Base-by-base conservation (phyloP, 805 yeast species). In the Hanseniaspora singularis region DNA sequence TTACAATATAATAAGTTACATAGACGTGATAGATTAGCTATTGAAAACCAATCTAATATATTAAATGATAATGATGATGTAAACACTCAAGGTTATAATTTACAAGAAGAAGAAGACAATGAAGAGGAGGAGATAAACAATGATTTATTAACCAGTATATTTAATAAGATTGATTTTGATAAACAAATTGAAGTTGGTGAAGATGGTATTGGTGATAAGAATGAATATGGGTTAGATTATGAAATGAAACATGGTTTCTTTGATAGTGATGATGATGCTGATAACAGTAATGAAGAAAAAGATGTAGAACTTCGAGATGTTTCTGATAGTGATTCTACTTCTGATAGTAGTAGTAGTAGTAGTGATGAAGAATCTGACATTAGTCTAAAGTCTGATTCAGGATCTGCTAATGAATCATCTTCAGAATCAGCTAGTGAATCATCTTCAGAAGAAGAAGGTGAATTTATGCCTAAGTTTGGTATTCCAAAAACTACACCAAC, bases 401-500 rank as follows among this genome's bases (percentile, higher is more conserved):
- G 57, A n/a, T 28, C 26, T 14, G 4, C 15, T 11, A 19, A 40
- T 33, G 49, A 38, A 23, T 38, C 18, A 33, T 26, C 28, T 8
- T 7, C 28, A 26, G 53, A 49, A n/a, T 41, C 33, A n/a, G 36
- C n/a, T 16, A 46, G 38, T 6, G 51, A 38, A 2, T 49, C 28
- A 43, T 37, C 19, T 8, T 37, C 42, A 5, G 24, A 28, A 8
- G 50, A 43, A 14, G 64, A 65, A 20, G 72, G 69, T 3, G 77
- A 75, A 49, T 74, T 73, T 52, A 62, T 76, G 34, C 83, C 84
- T 9, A 66, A 69, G 0, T 77, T 77, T 56, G 76, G 75, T 1
- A 49, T 56, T 3, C 38, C 56, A 10, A 33, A 33, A 23, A 33
- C 44, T 10, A 9, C 31, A 5, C 44, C 52, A 3, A 53, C 52